Percentiles rank a stretch among this genome's conserved stretches.
Conservation (phyloP, 2,329 filamentous ascomycete species). For the Ophiostoma fasciatum region DNA sequence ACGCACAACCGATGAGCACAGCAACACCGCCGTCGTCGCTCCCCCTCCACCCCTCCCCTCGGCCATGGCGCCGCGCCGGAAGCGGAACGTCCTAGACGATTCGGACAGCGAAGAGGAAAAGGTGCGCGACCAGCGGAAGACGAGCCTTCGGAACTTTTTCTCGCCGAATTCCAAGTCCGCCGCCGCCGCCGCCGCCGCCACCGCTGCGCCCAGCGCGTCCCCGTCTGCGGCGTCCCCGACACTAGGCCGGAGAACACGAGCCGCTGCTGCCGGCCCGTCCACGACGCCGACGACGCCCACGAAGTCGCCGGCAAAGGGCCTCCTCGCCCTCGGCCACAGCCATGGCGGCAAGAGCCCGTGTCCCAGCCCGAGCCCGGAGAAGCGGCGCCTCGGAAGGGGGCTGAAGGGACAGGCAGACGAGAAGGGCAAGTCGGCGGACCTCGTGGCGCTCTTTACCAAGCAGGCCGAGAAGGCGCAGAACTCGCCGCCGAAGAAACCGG, state of each 20-base stretch:
- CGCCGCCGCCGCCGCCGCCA: conserved; percentile 14
- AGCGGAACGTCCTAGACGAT: conserved; percentile 38
- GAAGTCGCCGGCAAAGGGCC: conserved; percentile 4
- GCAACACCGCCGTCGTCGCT: neutral
- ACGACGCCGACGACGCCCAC: conserved; percentile 4
- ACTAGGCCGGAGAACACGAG: conserved; percentile 25
- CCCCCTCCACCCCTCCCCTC: neutral
- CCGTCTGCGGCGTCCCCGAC: conserved; percentile 22
- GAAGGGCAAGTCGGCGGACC: conserved; percentile 39
- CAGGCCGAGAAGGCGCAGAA: conserved; percentile 37
- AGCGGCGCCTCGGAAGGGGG: conserved; percentile 13
- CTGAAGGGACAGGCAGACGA: conserved; percentile 24
- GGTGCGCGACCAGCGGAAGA: conserved; percentile 18
- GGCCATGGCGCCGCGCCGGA: conserved; percentile 43
- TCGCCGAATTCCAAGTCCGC: conserved; percentile 29
- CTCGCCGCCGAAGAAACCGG: conserved; percentile 16
- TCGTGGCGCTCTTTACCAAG: conserved; percentile 45
- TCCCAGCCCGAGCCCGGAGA: conserved; percentile 32
- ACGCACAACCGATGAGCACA: conserved; percentile 2
- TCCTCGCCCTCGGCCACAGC: conserved; percentile 1
- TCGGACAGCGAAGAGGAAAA: conserved; percentile 34
- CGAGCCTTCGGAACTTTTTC: conserved; percentile 38
- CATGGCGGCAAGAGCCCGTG: conserved; percentile 20
- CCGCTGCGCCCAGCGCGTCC: conserved; percentile 18
- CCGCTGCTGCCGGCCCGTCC: conserved; percentile 8